Evolutionary conservation across 768 basidiomycete species (phyloP).

Genomic region (Suillus variegatus): DNA sequence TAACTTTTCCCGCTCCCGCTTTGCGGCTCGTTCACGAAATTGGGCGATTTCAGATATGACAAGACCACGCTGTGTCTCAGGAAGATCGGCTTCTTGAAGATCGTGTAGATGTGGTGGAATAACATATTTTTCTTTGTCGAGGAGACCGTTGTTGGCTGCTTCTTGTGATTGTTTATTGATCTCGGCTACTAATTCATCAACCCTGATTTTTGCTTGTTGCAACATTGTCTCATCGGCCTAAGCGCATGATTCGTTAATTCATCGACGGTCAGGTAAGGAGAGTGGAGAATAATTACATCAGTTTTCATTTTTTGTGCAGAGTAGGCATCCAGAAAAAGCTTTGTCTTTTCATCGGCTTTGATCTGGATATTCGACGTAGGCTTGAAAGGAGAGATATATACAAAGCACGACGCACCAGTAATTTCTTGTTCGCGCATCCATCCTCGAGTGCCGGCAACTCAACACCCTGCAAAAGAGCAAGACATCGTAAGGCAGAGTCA

Average conservation of each 20-base stretch:
- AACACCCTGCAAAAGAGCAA: slow-evolving; percentile 62
- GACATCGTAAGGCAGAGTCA: slow-evolving; percentile 81
- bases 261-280: background rate
- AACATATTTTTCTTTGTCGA: slow-evolving; percentile 84
- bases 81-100: slow-evolving; percentile 93
- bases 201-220: slow-evolving; percentile 61
- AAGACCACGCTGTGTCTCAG: slow-evolving; percentile 88
- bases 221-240: slow-evolving; percentile 73
- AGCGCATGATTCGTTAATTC: background rate
- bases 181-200: slow-evolving; percentile 66
- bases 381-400: slow-evolving; percentile 22
- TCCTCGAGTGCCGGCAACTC: slow-evolving; percentile 64
- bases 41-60: slow-evolving; percentile 96
- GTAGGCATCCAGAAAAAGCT: slow-evolving; percentile 84
- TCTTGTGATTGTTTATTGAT: slow-evolving; percentile 75
- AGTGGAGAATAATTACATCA: slow-evolving; percentile 56
- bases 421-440: slow-evolving; percentile 60
- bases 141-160: slow-evolving; percentile 69
- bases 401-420: slow-evolving; percentile 58
- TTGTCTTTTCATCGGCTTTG: slow-evolving; percentile 96
- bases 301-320: slow-evolving; percentile 75
- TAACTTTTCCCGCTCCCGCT: slow-evolving; percentile 86
- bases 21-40: slow-evolving; percentile 92
- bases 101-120: slow-evolving; percentile 97
- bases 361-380: slow-evolving; percentile 60